Percentiles rank a stretch among this genome's conserved stretches.
phyloP scores from a whole-genome alignment of 257 asterid genomes.

The Plectranthus barbatus region DNA sequence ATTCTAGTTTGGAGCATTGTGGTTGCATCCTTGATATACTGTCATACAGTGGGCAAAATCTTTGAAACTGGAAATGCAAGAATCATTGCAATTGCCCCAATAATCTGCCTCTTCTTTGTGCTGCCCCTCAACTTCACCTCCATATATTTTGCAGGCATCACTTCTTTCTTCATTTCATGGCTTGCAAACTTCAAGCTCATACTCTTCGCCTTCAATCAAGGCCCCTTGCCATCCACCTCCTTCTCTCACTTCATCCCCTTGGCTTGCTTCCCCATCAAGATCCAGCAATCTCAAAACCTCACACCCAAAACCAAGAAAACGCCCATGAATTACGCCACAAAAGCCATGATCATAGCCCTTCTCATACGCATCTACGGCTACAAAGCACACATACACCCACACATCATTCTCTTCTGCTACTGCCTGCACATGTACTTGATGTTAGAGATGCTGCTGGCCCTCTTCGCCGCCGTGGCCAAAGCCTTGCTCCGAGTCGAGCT shows the following conservation, averaged over 20 bases:
- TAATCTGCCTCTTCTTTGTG: slow-evolving; percentile 27
- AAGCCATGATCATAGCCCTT: slow-evolving; percentile 10
- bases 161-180: slow-evolving; percentile 54
- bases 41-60: slow-evolving; percentile 24
- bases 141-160: slow-evolving; percentile 35
- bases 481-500: slow-evolving; percentile 22
- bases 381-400: slow-evolving; percentile 18
- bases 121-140: slow-evolving; percentile 49
- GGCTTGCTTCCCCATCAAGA: slow-evolving; percentile 49
- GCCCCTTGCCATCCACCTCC: slow-evolving; percentile 34
- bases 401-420: slow-evolving; percentile 18
- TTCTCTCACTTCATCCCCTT: slow-evolving; percentile 32
- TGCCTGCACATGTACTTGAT: slow-evolving; percentile 33
- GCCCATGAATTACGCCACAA: slow-evolving; percentile 10
- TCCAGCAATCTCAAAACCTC: background rate
- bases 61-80: slow-evolving; percentile 24
- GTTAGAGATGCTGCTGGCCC: slow-evolving; percentile 33
- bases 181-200: slow-evolving; percentile 44
- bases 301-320: too few species aligned
- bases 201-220: slow-evolving; percentile 36
- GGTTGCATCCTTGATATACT: slow-evolving; percentile 32
- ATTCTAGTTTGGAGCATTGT: slow-evolving; percentile 39
- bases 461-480: slow-evolving; percentile 4
- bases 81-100: slow-evolving; percentile 31
- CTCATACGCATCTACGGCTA: slow-evolving; percentile 15